phyloP scores from a whole-genome alignment of 306 rosid species.

The Vigna trinervia region DNA sequence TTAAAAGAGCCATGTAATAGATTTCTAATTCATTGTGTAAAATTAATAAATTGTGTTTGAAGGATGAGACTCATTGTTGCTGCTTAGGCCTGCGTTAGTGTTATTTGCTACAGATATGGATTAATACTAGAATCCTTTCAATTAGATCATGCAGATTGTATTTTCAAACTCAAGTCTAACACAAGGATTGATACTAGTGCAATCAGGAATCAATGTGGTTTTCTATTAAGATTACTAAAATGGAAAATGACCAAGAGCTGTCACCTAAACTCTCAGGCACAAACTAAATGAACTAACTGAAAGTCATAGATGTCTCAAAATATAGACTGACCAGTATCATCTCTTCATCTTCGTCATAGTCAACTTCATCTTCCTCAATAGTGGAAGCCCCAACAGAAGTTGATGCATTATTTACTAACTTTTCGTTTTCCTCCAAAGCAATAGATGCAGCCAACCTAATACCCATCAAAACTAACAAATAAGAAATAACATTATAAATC shows the following conservation, averaged over 20 bases:
- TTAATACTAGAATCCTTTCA: slow-evolving; percentile 3
- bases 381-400: slow-evolving; percentile 43
- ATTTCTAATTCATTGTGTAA: too few relatives aligned
- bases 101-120: neutral
- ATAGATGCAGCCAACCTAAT: slow-evolving; percentile 59
- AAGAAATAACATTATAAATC: slow-evolving; percentile 23
- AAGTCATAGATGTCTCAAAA: slow-evolving; percentile 12
- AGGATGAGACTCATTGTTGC: neutral
- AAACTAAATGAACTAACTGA: slow-evolving; percentile 27
- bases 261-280: slow-evolving; percentile 12
- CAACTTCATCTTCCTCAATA: slow-evolving; percentile 46
- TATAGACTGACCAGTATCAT: slow-evolving; percentile 56
- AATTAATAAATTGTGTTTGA: slow-evolving; percentile 4
- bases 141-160: neutral
- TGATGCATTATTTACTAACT: slow-evolving; percentile 47
- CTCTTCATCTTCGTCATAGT: slow-evolving; percentile 59
- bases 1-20: neutral
- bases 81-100: slow-evolving; percentile 1
- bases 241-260: slow-evolving; percentile 25
- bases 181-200: neutral
- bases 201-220: neutral
- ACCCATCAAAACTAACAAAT: slow-evolving; percentile 40
- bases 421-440: slow-evolving; percentile 49
- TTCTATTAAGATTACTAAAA: slow-evolving; percentile 36
- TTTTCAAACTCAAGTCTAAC: neutral